Evolutionary conservation across 2,329 filamentous ascomycete genomes (phyloP).

Genomic region (Cryphonectria japonica): DNA sequence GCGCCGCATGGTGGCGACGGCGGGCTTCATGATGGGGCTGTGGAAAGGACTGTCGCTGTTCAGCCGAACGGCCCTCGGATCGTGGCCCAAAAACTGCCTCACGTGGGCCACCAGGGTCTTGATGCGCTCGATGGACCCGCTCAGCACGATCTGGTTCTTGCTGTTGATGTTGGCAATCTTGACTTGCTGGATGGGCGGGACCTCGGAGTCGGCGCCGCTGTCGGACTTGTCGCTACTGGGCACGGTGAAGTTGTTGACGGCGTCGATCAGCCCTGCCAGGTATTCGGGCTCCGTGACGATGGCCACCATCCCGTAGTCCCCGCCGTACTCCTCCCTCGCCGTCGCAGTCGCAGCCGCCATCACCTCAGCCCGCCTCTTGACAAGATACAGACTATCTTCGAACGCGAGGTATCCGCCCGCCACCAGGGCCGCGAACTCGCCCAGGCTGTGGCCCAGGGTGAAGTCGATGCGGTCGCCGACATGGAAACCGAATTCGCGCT

Average conservation of each 20-base stretch:
- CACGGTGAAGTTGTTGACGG: conserved; percentile 74
- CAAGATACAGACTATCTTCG: conserved; percentile 75
- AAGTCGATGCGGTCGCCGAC: conserved; percentile 73
- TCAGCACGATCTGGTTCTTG: conserved; percentile 94
- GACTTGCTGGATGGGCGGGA: conserved; percentile 82
- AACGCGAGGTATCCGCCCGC: conserved; percentile 81
- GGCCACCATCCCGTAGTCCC: conserved; percentile 93
- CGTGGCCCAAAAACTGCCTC: conserved; percentile 86
- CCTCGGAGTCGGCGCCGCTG: conserved; percentile 61
- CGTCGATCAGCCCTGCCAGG: conserved; percentile 68
- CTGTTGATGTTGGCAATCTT: conserved; percentile 92
- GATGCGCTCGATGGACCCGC: conserved; percentile 83
- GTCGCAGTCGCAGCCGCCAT: conserved; percentile 78
- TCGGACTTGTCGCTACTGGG: conserved; percentile 68
- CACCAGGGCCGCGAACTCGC: conserved; percentile 90
- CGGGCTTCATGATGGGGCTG: conserved; percentile 88
- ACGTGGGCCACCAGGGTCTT: conserved; percentile 81
- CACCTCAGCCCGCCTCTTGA: conserved; percentile 76
- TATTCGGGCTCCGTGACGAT: conserved; percentile 85
- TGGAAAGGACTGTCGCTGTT: conserved; percentile 92
- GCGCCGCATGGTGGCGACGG: conserved; percentile 71
- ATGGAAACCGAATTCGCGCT: conserved; percentile 81
- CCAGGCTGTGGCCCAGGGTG: conserved; percentile 86
- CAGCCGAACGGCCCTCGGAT: conserved; percentile 82
- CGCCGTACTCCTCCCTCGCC: conserved; percentile 69